Evolutionary conservation across 2,329 filamentous ascomycete species (phyloP).

Genomic region (Scolecobasidium constrictum): DNA sequence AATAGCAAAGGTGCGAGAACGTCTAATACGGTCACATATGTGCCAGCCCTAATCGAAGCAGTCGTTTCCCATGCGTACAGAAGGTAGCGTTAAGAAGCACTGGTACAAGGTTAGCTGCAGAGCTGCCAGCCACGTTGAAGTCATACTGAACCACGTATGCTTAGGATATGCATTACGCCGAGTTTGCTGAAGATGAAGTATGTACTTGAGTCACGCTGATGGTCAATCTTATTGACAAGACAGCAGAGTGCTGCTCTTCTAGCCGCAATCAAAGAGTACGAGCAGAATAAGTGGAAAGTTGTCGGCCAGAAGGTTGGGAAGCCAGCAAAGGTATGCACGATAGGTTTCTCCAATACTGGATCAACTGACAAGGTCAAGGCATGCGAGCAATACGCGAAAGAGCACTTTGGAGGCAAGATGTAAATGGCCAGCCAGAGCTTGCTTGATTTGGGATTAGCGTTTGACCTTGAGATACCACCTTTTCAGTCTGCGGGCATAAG

Average conservation of each 20-base stretch:
- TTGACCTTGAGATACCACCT: constrained; percentile 27
- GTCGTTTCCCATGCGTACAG: constrained; percentile 87
- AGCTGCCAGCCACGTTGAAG: not conserved
- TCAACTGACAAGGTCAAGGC: no score
- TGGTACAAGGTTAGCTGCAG: constrained; percentile 80
- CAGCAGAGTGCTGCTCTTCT: constrained; percentile 64
- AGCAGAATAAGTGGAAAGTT: constrained; percentile 96
- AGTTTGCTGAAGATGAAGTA: constrained; percentile 95
- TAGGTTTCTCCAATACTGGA: no score
- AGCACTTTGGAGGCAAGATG: constrained; percentile 61
- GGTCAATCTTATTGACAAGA: constrained; percentile 6
- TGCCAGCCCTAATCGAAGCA: constrained; percentile 23
- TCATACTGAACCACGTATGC: constrained; percentile 1
- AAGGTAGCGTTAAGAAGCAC: constrained; percentile 98
- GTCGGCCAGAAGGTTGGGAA: constrained; percentile 97
- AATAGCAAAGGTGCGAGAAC: constrained; percentile 71
- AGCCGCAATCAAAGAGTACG: constrained; percentile 96
- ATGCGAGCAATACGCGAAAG: constrained; percentile 89
- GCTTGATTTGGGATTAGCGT: constrained; percentile 21
- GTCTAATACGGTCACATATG: not conserved
- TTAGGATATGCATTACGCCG: constrained; percentile 97
- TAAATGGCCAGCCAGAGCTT: constrained; percentile 15
- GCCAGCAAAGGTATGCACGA: constrained; percentile 74
- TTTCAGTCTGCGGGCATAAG: constrained; percentile 6
- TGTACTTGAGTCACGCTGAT: not conserved